Base-by-base conservation (phyloP, 2,329 filamentous ascomycete genomes). In the Calonectria ilicicola region DNA sequence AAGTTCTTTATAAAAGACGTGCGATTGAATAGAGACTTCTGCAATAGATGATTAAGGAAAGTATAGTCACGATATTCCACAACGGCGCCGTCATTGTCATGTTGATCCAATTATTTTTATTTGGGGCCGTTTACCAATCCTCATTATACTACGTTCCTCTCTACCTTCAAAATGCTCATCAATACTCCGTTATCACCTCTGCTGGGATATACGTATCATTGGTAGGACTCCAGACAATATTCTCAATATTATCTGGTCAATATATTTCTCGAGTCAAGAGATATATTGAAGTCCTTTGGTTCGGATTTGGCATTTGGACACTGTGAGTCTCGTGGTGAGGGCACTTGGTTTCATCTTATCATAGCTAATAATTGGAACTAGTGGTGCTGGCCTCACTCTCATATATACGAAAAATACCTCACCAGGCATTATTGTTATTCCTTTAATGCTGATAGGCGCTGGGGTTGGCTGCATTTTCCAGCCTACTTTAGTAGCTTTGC, bases 131-230 rank as follows among this genome's bases (percentile, higher is more conserved):
- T 1, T 92, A 91, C 76, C 91, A 92, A 75, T 85, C 87, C 2
- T 87, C 88, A 69, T 82, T 92, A 1, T 93, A 92, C 80, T 92
- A 90, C 76, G 79, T 93, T 6, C 91, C 91, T 1, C 83, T 92
- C 0, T 93, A 91, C 80, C 89, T 90, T 53, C 90, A 93, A 75
- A 92, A 91, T 70, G 89, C 87, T 5, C 77, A 78, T 15, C 77
- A 78, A 21, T 82, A 77, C 65, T 78, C 80, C 4, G 76, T 81
- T 12, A 64, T 83, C 2, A 84, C 86, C 23, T 90, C 90, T 3
- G 91, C 90, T 1, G 84, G 84, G 7, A 82, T 90, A 38, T 86
- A 86, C 2, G 82, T 89, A 9, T 86, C 89, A 0, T 83, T 91
- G 74, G 86, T 90, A 14, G 80, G 82, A n/a, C 81, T 82, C 12